A percentile compares a stretch with the other conserved stretches of the same genome.
phyloP scores from a whole-genome alignment of 352 stramenopile genomes.

The Phytophthora sp. region DNA sequence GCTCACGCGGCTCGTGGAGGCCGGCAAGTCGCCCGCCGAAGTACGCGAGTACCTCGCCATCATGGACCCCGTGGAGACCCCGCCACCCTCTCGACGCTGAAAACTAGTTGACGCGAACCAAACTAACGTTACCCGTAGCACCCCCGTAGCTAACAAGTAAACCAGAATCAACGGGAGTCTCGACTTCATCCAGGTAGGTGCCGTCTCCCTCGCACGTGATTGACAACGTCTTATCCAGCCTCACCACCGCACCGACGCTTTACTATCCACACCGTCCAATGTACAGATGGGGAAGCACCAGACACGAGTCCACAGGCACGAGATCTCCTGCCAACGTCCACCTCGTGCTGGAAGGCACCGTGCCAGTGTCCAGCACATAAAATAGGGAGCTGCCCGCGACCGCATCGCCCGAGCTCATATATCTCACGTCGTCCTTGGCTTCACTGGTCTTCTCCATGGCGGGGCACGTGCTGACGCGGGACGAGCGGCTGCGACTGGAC shows the following conservation, averaged over 20 bases:
- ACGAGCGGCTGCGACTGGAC: conserved; percentile 50
- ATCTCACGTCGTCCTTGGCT: conserved; percentile 8
- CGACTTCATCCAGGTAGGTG: too few relatives aligned
- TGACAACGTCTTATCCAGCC: too few relatives aligned
- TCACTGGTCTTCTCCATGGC: background rate
- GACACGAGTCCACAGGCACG: too few relatives aligned
- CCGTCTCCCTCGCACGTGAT: too few relatives aligned
- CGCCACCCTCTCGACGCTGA: background rate
- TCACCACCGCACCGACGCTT: too few relatives aligned
- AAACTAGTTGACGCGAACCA: background rate
- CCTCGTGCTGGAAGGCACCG: background rate
- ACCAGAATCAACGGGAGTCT: too few relatives aligned
- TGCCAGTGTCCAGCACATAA: conserved; percentile 17
- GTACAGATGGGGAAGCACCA: too few relatives aligned
- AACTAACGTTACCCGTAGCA: conserved; percentile 7
- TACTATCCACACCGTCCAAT: too few relatives aligned
- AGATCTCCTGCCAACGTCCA: background rate
- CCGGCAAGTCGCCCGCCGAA: conserved; percentile 36
- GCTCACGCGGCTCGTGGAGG: conserved; percentile 29
- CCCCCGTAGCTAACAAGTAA: background rate
- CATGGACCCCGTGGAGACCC: conserved; percentile 28
- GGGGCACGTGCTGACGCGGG: conserved; percentile 33
- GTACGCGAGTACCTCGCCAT: conserved; percentile 40
- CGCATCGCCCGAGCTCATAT: conserved; percentile 6
- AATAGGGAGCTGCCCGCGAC: too few relatives aligned